These are phyloP conservation scores for Rhizoclosmatium sp. DNA, from an alignment of 192 early-diverging fungal genomes.

Conservation along the genomic window DNA sequence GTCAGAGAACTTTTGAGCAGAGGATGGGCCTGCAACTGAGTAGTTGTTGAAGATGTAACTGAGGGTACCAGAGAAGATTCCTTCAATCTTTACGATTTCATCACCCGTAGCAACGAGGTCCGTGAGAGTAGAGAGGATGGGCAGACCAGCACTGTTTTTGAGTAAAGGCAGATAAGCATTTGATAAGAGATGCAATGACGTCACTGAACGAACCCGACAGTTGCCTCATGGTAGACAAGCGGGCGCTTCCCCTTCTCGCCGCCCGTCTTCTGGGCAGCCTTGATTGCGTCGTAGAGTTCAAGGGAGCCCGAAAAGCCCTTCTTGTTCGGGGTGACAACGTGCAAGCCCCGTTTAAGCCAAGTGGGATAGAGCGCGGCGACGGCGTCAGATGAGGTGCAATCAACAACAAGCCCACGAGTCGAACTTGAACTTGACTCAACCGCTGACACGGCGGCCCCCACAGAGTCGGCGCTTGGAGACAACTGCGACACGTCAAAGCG, in stretches of 20 bases:
- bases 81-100: constrained; percentile 91
- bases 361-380: constrained; percentile 84
- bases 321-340: constrained; percentile 98
- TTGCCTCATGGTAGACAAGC: constrained; percentile 89
- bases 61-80: constrained; percentile 96
- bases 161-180: background rate
- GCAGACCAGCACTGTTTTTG: constrained; percentile 82
- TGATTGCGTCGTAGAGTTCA: constrained; percentile 78
- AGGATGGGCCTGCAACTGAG: constrained; percentile 63
- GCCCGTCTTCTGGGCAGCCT: constrained; percentile 34
- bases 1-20: constrained; percentile 79
- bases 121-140: constrained; percentile 88
- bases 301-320: constrained; percentile 88
- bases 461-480: constrained; percentile 12
- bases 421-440: constrained; percentile 38
- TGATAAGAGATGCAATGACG: background rate
- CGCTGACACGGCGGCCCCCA: constrained; percentile 36
- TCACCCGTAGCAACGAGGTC: constrained; percentile 94
- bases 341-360: constrained; percentile 81
- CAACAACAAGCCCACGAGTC: constrained; percentile 77
- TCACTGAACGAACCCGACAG: constrained; percentile 70
- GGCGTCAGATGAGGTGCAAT: constrained; percentile 87
- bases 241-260: constrained; percentile 40
- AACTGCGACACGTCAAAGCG: background rate
- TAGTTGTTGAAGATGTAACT: constrained; percentile 99